phyloP scores from a whole-genome alignment of 768 basidiomycete species.

The Harrya chromipes region DNA sequence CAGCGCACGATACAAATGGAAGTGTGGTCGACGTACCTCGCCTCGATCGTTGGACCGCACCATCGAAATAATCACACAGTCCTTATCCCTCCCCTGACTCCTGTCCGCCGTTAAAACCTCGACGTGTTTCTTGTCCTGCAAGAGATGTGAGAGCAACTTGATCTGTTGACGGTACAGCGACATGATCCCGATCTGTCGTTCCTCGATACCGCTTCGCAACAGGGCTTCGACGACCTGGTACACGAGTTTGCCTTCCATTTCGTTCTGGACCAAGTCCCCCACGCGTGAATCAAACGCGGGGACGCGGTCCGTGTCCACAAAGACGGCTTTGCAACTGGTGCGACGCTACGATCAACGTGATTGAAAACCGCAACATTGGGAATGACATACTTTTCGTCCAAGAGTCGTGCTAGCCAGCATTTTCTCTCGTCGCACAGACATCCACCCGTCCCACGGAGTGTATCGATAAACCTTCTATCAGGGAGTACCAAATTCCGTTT shows the following conservation, averaged over 20 bases:
- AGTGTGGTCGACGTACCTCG: constrained; percentile 47
- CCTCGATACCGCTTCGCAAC: constrained; percentile 56
- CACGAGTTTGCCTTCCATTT: constrained; percentile 68
- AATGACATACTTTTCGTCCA: constrained; percentile 56
- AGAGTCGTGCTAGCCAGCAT: constrained; percentile 72
- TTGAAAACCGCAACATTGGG: too few species aligned
- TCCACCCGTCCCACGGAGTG: constrained; percentile 38
- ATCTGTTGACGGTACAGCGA: constrained; percentile 95
- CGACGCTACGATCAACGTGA: background rate
- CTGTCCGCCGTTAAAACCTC: constrained; percentile 92
- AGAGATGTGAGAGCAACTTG: constrained; percentile 73
- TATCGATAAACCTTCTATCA: constrained; percentile 39
- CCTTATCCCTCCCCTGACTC: constrained; percentile 94
- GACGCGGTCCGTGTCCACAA: constrained; percentile 87
- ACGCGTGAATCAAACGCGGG: constrained; percentile 78
- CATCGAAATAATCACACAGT: constrained; percentile 90
- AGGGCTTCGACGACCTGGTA: constrained; percentile 68
- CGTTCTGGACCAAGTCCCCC: constrained; percentile 90
- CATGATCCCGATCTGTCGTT: constrained; percentile 81
- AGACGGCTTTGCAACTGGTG: constrained; percentile 77
- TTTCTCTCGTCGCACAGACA: constrained; percentile 31
- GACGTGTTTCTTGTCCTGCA: constrained; percentile 53
- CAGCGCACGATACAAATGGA: background rate
- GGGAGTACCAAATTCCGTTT: constrained; percentile 55
- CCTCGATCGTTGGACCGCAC: constrained; percentile 82